Percentiles rank a stretch among this genome's conserved stretches.
These are phyloP conservation scores for Ziziphus jujuba DNA, from an alignment of 306 rosid species.

Conservation along the genomic window DNA sequence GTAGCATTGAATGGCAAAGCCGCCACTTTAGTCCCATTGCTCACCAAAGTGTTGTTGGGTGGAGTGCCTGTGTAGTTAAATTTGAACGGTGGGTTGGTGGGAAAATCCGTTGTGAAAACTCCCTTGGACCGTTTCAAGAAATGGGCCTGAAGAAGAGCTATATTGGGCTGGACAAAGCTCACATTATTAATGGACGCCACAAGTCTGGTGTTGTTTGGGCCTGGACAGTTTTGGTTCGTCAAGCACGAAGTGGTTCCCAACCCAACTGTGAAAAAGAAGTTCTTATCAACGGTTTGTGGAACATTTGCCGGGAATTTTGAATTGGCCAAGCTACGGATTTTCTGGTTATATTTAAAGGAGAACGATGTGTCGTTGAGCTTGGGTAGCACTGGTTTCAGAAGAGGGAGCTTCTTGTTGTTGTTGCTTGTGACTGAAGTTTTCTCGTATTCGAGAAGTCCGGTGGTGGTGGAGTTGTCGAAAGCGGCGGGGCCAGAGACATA, in stretches of 20 bases:
- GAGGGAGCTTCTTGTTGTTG: conserved; percentile 37
- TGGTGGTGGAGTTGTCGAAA: conserved; percentile 66
- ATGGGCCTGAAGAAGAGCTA: conserved; percentile 72
- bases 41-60: conserved; percentile 48
- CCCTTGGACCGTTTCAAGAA: conserved; percentile 59
- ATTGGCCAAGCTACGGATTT: conserved; percentile 49
- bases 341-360: conserved; percentile 45
- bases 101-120: conserved; percentile 59
- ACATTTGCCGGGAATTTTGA: conserved; percentile 60
- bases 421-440: not conserved
- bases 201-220: conserved; percentile 56
- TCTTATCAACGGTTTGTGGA: conserved; percentile 45
- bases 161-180: conserved; percentile 63
- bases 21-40: conserved; percentile 54
- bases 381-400: conserved; percentile 49
- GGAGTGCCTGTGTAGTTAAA: conserved; percentile 73
- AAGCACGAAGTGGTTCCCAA: conserved; percentile 52
- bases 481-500: conserved; percentile 61
- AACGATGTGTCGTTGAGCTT: conserved; percentile 58
- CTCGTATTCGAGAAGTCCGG: conserved; percentile 58
- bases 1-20: conserved; percentile 52
- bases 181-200: conserved; percentile 61
- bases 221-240: conserved; percentile 45
- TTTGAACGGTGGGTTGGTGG: conserved; percentile 56
- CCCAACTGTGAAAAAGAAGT: conserved; percentile 66